Evolutionary conservation across 371 early-diverging fungal species (phyloP).

Genomic region (Coemansia sp.): DNA sequence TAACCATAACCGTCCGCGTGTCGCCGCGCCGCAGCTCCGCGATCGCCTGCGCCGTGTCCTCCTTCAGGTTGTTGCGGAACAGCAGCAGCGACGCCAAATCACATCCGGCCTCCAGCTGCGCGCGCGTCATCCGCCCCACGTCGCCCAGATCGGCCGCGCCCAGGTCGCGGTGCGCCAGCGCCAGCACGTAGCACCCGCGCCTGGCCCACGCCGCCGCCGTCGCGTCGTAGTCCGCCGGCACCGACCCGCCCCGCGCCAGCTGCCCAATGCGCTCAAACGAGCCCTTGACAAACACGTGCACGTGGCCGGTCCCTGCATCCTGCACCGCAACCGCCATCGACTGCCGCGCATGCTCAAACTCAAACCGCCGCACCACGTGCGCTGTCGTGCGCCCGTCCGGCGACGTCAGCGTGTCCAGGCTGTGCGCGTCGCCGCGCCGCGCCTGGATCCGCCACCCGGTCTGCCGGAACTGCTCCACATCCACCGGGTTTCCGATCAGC

Average conservation of each 20-base stretch:
- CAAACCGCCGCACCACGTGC: conserved; percentile 70
- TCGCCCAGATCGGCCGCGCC: conserved; percentile 43
- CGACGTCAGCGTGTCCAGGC: conserved; percentile 56
- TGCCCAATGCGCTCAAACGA: conserved; percentile 70
- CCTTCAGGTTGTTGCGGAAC: conserved; percentile 81
- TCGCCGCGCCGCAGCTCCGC: conserved; percentile 69
- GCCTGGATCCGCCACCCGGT: conserved; percentile 52
- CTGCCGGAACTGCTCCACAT: conserved; percentile 78
- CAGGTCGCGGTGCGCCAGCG: conserved; percentile 63
- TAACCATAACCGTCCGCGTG: conserved; percentile 83
- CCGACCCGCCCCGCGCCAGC: conserved; percentile 39
- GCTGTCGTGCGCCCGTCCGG: conserved; percentile 39
- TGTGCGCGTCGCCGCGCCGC: not conserved
- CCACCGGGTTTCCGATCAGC: conserved; percentile 83
- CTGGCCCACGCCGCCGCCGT: conserved; percentile 58
- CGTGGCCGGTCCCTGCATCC: conserved; percentile 56
- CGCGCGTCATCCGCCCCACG: conserved; percentile 53
- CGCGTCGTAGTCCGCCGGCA: conserved; percentile 52
- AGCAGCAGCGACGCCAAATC: conserved; percentile 67
- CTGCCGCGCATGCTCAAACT: conserved; percentile 82
- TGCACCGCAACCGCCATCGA: conserved; percentile 82
- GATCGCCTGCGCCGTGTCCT: conserved; percentile 68
- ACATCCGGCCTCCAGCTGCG: conserved; percentile 63
- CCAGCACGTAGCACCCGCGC: conserved; percentile 77
- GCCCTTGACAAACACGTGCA: conserved; percentile 72